These are phyloP conservation scores for Pseudoneurospora amorphoporcata DNA, from an alignment of 495 filamentous ascomycete genomes.

Conservation along the genomic window DNA sequence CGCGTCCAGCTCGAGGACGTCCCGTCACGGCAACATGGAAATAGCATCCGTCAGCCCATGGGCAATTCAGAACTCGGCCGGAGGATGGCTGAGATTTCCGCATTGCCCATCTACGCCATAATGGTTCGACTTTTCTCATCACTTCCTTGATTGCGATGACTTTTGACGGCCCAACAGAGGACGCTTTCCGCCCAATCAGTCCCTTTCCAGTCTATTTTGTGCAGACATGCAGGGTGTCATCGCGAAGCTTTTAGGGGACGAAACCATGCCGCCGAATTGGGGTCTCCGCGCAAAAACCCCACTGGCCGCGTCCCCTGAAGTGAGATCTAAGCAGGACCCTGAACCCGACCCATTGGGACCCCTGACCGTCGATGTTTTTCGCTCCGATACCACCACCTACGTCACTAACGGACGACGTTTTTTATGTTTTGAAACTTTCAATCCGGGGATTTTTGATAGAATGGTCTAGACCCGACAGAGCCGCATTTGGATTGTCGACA, in stretches of 20 bases:
- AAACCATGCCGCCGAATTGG: background rate
- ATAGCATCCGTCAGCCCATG: background rate
- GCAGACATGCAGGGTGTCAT: background rate
- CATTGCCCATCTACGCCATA: background rate
- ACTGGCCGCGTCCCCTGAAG: background rate
- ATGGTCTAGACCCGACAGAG: background rate
- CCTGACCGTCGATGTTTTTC: background rate
- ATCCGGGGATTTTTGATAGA: background rate
- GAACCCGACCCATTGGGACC: background rate
- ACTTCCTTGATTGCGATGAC: background rate
- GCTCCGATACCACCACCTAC: background rate
- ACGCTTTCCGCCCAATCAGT: background rate
- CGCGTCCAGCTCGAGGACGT: background rate
- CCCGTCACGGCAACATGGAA: background rate
- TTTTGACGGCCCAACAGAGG: background rate
- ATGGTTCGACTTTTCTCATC: background rate
- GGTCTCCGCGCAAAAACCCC: background rate
- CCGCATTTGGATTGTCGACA: background rate
- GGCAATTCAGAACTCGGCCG: background rate
- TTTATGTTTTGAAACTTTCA: background rate
- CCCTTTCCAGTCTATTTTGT: background rate
- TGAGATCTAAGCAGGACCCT: background rate
- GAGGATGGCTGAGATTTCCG: background rate
- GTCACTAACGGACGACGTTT: background rate
- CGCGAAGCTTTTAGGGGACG: background rate